These are phyloP conservation scores for Epichloe brachyelytri DNA, from an alignment of 2,329 filamentous ascomycete species.

Conservation along the genomic window DNA sequence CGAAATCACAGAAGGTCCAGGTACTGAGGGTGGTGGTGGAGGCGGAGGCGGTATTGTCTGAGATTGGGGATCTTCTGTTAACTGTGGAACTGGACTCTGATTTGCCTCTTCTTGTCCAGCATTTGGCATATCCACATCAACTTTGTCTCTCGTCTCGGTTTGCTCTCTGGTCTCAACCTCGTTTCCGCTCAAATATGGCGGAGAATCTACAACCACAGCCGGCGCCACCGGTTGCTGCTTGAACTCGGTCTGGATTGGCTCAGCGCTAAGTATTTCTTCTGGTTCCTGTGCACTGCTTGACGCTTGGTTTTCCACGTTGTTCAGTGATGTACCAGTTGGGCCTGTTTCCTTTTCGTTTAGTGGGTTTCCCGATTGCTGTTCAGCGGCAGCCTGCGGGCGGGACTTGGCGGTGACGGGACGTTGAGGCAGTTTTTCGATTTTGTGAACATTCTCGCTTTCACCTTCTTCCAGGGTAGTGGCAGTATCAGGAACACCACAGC, in stretches of 20 bases:
- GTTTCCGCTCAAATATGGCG: constrained; percentile 18
- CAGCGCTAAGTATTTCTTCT: constrained; percentile 23
- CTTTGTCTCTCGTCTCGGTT: constrained; percentile 34
- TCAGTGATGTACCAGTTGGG: constrained; percentile 20
- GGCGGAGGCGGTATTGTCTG: constrained; percentile 31
- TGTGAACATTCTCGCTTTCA: constrained; percentile 41
- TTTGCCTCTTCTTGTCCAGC: constrained; percentile 38
- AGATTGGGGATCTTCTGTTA: constrained; percentile 23
- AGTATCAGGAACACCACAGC: constrained; percentile 52
- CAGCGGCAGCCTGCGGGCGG: constrained; percentile 38
- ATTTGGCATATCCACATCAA: constrained; percentile 58
- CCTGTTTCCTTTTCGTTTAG: constrained; percentile 37
- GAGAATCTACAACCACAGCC: constrained; percentile 29
- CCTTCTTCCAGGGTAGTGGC: constrained; percentile 39
- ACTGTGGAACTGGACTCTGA: constrained; percentile 27
- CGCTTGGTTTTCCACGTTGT: constrained; percentile 30
- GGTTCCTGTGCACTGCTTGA: constrained; percentile 35
- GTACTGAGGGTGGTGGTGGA: constrained; percentile 24
- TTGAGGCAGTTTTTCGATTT: constrained; percentile 43
- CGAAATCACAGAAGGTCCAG: constrained; percentile 27
- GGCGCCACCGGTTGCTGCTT: constrained; percentile 32
- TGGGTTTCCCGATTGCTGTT: constrained; percentile 29
- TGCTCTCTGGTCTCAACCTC: constrained; percentile 14
- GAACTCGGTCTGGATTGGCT: constrained; percentile 31
- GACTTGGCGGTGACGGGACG: constrained; percentile 42